phyloP scores from a whole-genome alignment of 148 eudicot genomes.

The Vaccinium vitisidaea region DNA sequence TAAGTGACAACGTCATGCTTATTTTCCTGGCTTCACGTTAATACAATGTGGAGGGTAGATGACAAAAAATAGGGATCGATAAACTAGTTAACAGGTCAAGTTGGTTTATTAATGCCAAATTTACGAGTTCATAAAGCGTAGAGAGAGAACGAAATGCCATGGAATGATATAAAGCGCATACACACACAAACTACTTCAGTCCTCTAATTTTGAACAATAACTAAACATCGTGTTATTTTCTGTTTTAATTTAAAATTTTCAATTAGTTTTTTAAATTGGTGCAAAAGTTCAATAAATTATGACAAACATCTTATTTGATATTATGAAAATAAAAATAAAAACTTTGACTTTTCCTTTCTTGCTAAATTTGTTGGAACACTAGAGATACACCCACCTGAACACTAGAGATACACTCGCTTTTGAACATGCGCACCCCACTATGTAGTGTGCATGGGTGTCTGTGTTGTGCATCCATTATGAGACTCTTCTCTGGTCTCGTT shows the following conservation, averaged over 20 bases:
- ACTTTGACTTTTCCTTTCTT: background rate
- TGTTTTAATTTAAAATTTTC: background rate
- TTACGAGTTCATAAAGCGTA: too few species aligned
- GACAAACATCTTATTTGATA: background rate
- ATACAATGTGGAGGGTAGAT: background rate
- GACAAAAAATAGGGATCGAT: background rate
- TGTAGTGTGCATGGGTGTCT: too few species aligned
- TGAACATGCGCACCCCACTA: too few species aligned
- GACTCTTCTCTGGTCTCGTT: too few species aligned
- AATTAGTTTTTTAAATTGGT: background rate
- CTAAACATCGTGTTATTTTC: too few species aligned
- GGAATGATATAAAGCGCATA: background rate
- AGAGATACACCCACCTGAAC: background rate
- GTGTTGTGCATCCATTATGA: too few species aligned
- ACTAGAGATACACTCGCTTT: background rate
- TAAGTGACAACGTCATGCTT: background rate
- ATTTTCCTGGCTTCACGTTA: background rate
- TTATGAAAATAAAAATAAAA: background rate
- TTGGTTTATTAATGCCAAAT: background rate
- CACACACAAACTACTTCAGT: background rate
- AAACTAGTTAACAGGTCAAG: background rate
- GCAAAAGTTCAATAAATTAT: background rate
- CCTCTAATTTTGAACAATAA: background rate
- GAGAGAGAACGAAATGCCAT: background rate
- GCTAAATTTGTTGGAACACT: background rate